Base-by-base conservation (phyloP, 2,329 filamentous ascomycete species). In the Pseudogymnoascus sp. region DNA sequence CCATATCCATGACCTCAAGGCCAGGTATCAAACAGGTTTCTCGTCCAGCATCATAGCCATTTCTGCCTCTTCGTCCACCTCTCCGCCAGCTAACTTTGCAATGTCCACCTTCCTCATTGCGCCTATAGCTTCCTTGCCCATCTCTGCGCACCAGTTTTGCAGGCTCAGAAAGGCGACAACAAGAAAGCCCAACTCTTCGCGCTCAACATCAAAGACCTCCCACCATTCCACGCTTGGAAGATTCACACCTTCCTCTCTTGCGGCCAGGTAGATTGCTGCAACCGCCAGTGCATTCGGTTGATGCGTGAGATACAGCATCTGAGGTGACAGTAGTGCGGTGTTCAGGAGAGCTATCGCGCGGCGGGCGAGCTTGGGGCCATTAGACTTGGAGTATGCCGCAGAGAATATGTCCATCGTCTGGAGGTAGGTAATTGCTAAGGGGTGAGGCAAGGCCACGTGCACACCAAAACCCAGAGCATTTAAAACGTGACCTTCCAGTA, bases 191-290 rank as follows among this genome's bases (percentile, higher is more conserved):
- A 99, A 79, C 72, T 96, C 92, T 77, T 99, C 94, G 58, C 94
- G 81, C 69, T 97, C 92, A 6, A 94, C 90, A 74, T 99, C 94
- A 73, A 97, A 97, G 0, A 97, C 90, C 74, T 97, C 92, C 94
- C 94, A 99, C 94, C 94, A 99, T 65, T 90, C 87, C 57, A 83
- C 84, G 65, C 89, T 88, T 0, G 93, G 91, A 75, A 97, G 81
- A 72, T 90, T 92, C 11, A 89, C 84, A 0, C 82, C 86, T 1
- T 84, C 73, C 66, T 97, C 92, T 47, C 87, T 82, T 0, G 91
- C 89, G 0, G 93, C 90, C n/a, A 91, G 84, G 72, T 97, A 99
- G 33, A 97, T 88, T 1, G 92, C 90, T 1, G 92, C 90, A 2
- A 91, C 90, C 4, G 94, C 93, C 8, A 99, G 78, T 22, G 87